Percentiles rank a stretch among this genome's conserved stretches.
Evolutionary conservation across 371 early-diverging fungal species (phyloP).

Genomic region (Rhizopus microsporus): DNA sequence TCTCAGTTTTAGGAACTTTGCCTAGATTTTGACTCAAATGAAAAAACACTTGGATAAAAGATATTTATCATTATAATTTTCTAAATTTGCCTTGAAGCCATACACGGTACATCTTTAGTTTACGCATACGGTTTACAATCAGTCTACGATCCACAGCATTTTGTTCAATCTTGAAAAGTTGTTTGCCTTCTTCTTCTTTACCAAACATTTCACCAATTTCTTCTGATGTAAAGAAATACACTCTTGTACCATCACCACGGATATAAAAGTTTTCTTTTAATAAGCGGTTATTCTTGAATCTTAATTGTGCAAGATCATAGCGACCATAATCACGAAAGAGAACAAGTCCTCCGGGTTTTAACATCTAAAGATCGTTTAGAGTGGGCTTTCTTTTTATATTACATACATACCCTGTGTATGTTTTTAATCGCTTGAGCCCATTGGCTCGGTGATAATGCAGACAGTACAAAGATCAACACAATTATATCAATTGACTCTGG

Average conservation of each 20-base stretch:
- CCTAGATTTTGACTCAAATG: too few species aligned
- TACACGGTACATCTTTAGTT: conserved; percentile 96
- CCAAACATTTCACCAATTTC: conserved; percentile 56
- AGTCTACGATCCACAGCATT: conserved; percentile 93
- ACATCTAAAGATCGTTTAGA: conserved; percentile 32
- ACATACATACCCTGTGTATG: conserved; percentile 49
- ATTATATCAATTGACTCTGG: conserved; percentile 73
- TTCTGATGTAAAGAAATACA: conserved; percentile 68
- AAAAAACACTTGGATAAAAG: background rate
- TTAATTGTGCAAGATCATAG: conserved; percentile 86
- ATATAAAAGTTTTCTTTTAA: conserved; percentile 79
- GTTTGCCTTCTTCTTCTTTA: background rate
- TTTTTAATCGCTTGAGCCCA: conserved; percentile 72
- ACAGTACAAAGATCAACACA: conserved; percentile 80
- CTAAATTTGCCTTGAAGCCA: conserved; percentile 97
- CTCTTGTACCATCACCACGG: conserved; percentile 83
- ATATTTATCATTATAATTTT: conserved; percentile 48
- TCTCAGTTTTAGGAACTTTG: too few species aligned
- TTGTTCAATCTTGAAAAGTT: conserved; percentile 72
- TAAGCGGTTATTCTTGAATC: conserved; percentile 67
- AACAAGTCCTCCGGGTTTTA: conserved; percentile 76
- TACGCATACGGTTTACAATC: conserved; percentile 89
- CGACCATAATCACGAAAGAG: conserved; percentile 90
- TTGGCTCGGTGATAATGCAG: conserved; percentile 83
- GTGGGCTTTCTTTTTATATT: background rate